Evolutionary conservation across 768 basidiomycete species (phyloP), one percentile per base, ranked within the genome.

Genomic region (Astraeus odoratus): DNA sequence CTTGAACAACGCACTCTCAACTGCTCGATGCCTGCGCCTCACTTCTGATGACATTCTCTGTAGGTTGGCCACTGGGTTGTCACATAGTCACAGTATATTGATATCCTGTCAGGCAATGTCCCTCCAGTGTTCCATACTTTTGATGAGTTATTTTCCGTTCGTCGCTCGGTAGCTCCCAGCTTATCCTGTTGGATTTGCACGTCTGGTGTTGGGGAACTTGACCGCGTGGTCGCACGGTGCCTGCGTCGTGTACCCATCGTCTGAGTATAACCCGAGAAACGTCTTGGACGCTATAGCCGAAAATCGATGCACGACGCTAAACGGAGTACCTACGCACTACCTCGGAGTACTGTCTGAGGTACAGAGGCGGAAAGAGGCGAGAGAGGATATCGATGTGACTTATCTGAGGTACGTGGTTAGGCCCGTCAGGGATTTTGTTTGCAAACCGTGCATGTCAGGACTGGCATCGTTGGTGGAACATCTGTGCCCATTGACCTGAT

Each of bases 91-190:
- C 8, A 43, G 26, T 12, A 34, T 31, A 31, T 31, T 34, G n/a
- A n/a, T n/a, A n/a, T n/a, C n/a, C n/a, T n/a, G n/a, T 18, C 39
- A 89, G 86, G 85, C 71, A 90, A 91, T 50, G 80, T 80, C 1
- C 88, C 88, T 2, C 88, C 88, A 0, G 63, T 90, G 1, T 92
- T 90, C 59, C 88, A 92, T 59, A 91, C 88, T 58, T 90, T 90
- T 76, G 88, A 88, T 86, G 66, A 83, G 86, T 86, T 30, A 5
- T 30, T 29, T 25, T 25, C 22, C 19, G 10, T 25, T n/a, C 43
- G 33, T 22, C 10, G 31, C 44, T 51, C 54, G n/a, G 18, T 48
- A 13, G 24, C 22, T 23, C 7, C 15, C 3, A 38, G 56, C 51
- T 55, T 47, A 56, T 52, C 19, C 25, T 22, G 35, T 39, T 33